A percentile compares a stretch with the other conserved stretches of the same genome.
These are phyloP conservation scores for Yamadazyma conglobata DNA, from an alignment of 1,139 yeast species.

Conservation along the genomic window DNA sequence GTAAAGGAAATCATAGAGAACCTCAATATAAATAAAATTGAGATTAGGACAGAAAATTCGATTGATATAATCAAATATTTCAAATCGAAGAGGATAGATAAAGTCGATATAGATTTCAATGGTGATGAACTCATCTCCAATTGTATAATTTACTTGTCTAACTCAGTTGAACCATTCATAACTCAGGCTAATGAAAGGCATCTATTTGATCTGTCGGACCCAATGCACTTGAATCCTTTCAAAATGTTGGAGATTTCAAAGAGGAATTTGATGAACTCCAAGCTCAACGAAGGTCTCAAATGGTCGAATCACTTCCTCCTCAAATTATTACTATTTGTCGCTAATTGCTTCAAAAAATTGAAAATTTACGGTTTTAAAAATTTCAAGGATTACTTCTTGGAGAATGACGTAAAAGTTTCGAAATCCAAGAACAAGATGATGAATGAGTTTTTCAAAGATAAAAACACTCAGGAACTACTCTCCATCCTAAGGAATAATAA, in stretches of 20 bases:
- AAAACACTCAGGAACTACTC: conserved; percentile 30
- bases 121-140: conserved; percentile 47
- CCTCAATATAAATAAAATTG: conserved; percentile 70
- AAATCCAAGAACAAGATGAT: conserved; percentile 57
- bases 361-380: conserved; percentile 81
- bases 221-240: conserved; percentile 67
- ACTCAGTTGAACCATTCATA: conserved; percentile 64
- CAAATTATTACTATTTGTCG: conserved; percentile 67
- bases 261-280: conserved; percentile 48
- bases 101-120: conserved; percentile 56
- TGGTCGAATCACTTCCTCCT: conserved; percentile 65
- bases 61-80: conserved; percentile 77
- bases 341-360: conserved; percentile 65
- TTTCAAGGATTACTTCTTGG: conserved; percentile 66
- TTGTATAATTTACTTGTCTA: conserved; percentile 39
- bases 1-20: conserved; percentile 82
- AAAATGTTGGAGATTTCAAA: conserved; percentile 69
- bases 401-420: conserved; percentile 45
- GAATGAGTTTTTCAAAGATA: conserved; percentile 55
- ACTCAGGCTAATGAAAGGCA: conserved; percentile 61
- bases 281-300: conserved; percentile 61
- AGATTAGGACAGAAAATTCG: conserved; percentile 82
- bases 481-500: conserved; percentile 33
- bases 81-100: conserved; percentile 63
- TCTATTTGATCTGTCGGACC: conserved; percentile 61